Evolutionary conservation across 2,329 filamentous ascomycete genomes (phyloP), one percentile per base, ranked within the genome.

Genomic region (Pseudogymnoascus sp.): DNA sequence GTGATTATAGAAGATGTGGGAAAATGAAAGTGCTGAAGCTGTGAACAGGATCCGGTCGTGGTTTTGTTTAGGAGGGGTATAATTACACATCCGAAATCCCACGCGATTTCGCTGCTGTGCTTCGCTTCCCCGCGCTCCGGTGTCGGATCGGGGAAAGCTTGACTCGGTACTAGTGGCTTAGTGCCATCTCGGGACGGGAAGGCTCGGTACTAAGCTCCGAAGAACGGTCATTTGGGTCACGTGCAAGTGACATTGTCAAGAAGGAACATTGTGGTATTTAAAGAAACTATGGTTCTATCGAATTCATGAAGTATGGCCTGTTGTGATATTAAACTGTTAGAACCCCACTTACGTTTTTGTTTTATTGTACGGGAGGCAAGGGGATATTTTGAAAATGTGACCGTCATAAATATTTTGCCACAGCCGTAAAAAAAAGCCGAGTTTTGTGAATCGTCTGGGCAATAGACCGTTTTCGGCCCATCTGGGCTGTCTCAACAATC

Each of bases 1-100:
- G 69, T 81, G 28, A 39, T 38, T 55, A 33, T 55, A 55, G 16
- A 4, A 33, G 28, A 12, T 55, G 16, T 33, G 49, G 16, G n/a
- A 55, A 33, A 33, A 55, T 2, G 49, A 12, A 55, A 55, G 49
- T 33, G 28, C n/a, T 33, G 49, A 12, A 55, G 49, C 28, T 55
- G 49, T 55, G 22, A 35, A 55, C 25, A 5, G n/a, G 45, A 30
- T 52, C 3, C 5, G 49, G 49, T 28, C 49, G 49, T 55, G 28
- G 28, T 55, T 52, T 52, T 55, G 28, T 55, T 22, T 33, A 55
- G 49, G 49, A 55, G 49, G 49, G 49, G 28, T 55, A 55, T 55
- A 55, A 55, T 33, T 55, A 14, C 49, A 55, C 11, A 55, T 55
- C 49, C 49, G 28, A 55, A 55, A 55, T 55, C 28, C 28, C 49